phyloP scores from a whole-genome alignment of 495 filamentous ascomycete genomes.

The Echria macrotheca region DNA sequence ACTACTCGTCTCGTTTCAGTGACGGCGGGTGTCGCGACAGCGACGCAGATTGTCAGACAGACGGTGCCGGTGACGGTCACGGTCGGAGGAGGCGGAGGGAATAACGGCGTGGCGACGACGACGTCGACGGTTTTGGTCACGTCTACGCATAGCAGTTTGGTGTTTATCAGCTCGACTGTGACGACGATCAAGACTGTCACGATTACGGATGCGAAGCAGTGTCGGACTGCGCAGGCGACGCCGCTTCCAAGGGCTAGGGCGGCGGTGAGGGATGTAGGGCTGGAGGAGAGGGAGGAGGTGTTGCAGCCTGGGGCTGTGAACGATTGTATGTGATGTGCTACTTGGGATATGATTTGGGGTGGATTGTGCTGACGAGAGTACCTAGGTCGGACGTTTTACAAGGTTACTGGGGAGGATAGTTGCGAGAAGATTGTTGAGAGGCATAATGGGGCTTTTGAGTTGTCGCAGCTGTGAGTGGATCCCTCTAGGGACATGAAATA shows the following conservation, averaged over 20 bases:
- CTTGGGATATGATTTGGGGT: too few relatives aligned
- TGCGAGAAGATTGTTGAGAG: constrained; percentile 11
- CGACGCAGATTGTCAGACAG: background rate
- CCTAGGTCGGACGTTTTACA: constrained; percentile 12
- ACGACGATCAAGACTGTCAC: constrained; percentile 18
- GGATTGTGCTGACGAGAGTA: background rate
- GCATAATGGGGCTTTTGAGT: constrained; percentile 2
- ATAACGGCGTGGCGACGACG: constrained; percentile 1
- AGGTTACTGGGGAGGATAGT: constrained; percentile 4
- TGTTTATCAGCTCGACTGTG: constrained; percentile 13
- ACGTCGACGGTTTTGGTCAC: constrained; percentile 4
- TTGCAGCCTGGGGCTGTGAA: background rate
- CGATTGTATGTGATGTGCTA: too few relatives aligned
- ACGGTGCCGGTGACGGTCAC: constrained; percentile 4
- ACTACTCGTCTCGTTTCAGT: background rate
- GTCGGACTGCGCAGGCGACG: background rate
- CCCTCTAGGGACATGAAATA: background rate
- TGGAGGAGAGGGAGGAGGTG: background rate
- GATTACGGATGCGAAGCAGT: constrained; percentile 12
- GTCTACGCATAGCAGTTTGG: constrained; percentile 10
- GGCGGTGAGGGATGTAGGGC: background rate
- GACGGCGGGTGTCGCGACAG: background rate
- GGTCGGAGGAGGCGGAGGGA: too few relatives aligned
- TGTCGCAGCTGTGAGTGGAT: constrained; percentile 8
- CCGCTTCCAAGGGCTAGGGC: background rate